Evolutionary conservation across 208 protist genomes (phyloP).

Genomic region (Leishmania martiniquensis): DNA sequence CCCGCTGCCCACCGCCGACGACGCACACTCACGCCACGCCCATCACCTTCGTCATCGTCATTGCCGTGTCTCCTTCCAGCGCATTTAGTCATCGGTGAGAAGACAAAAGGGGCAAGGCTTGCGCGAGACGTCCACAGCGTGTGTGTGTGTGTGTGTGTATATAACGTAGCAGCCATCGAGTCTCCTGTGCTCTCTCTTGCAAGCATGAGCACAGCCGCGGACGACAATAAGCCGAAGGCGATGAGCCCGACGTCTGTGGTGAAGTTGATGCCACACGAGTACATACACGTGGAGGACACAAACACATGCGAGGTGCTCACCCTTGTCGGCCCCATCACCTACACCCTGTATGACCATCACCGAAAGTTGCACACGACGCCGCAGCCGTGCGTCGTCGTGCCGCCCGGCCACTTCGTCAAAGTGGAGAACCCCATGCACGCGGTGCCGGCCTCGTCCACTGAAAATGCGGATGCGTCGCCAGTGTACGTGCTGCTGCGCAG

Average conservation of each 20-base stretch:
- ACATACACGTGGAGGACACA: slow-evolving; percentile 87
- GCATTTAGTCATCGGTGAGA: background rate
- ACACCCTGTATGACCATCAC: slow-evolving; percentile 83
- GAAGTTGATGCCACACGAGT: slow-evolving; percentile 67
- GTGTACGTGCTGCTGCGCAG: slow-evolving; percentile 9
- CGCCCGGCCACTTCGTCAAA: slow-evolving; percentile 89
- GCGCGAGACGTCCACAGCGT: background rate
- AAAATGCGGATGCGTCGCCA: slow-evolving; percentile 8
- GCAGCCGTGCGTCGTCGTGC: slow-evolving; percentile 65
- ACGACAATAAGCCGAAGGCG: background rate
- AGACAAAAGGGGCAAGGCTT: background rate
- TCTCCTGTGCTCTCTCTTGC: background rate
- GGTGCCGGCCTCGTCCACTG: background rate
- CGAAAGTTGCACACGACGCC: slow-evolving; percentile 35
- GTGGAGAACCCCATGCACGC: slow-evolving; percentile 67
- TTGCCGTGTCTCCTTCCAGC: background rate
- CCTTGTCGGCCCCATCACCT: slow-evolving; percentile 86
- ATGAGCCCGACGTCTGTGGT: slow-evolving; percentile 39
- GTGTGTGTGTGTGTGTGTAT: slow-evolving; percentile 2
- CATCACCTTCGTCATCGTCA: background rate
- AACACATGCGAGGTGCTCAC: slow-evolving; percentile 84
- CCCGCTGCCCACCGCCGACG: background rate
- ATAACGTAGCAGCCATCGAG: background rate
- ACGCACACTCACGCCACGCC: background rate
- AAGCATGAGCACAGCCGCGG: background rate